Conservation (phyloP, 345 rosid species). For the Aquilaria malaccensis region DNA sequence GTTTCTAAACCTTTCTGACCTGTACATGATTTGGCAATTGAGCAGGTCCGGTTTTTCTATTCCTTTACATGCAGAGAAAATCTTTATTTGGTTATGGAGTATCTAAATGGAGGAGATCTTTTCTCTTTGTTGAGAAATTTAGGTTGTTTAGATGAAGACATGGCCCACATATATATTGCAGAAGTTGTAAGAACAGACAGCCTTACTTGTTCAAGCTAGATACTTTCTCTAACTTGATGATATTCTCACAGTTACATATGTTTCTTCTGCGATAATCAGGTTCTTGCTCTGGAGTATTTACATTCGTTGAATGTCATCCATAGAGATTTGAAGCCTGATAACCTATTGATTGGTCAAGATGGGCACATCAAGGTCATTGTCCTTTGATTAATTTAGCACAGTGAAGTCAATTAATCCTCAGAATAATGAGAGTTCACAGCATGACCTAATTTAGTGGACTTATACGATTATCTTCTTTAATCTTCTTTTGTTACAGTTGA, state of each 20-base stretch:
- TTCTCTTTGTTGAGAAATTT: constrained; percentile 80
- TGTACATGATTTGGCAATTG: constrained; percentile 24
- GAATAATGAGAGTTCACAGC: no score
- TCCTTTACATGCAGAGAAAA: constrained; percentile 98
- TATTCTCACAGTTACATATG: constrained; percentile 28
- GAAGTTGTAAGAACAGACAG: constrained; percentile 72
- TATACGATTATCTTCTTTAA: constrained; percentile 9
- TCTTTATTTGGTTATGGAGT: constrained; percentile 98
- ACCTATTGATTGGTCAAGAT: constrained; percentile 93
- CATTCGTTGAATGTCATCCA: constrained; percentile 91
- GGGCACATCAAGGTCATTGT: constrained; percentile 91
- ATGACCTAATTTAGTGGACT: no score
- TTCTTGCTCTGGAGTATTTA: constrained; percentile 96
- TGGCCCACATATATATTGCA: constrained; percentile 87
- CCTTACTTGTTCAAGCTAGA: constrained; percentile 6
- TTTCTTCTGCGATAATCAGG: constrained; percentile 49
- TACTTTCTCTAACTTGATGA: constrained; percentile 4
- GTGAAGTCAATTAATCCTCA: background rate
- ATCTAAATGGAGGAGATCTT: constrained; percentile 96
- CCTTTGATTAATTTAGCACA: constrained; percentile 8
- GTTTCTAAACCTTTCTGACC: constrained; percentile 17
- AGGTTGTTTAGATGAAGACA: constrained; percentile 92
- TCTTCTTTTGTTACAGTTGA: constrained; percentile 64
- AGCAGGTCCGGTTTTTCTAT: constrained; percentile 94
- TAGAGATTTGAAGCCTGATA: constrained; percentile 97